Conservation (phyloP, 2,329 filamentous ascomycete genomes). For the Fusarium tjaetaba region DNA sequence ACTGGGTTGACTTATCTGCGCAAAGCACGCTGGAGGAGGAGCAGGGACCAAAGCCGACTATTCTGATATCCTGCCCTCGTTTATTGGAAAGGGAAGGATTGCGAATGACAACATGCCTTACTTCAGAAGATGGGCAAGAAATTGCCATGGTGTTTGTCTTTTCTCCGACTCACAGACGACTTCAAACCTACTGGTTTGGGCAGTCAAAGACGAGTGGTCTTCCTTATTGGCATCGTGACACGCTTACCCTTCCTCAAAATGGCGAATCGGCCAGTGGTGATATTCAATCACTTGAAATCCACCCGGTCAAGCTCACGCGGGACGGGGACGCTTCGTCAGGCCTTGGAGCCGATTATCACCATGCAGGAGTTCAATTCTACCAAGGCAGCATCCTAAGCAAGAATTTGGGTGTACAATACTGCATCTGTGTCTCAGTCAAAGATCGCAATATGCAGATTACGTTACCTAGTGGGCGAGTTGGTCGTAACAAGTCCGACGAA, state of each 20-base stretch:
- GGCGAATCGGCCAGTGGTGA: slow-evolving; percentile 1
- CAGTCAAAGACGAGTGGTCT: slow-evolving; percentile 36
- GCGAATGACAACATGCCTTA: slow-evolving; percentile 45
- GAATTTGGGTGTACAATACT: slow-evolving; percentile 56
- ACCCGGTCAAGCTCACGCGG: slow-evolving; percentile 39
- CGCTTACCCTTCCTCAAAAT: slow-evolving; percentile 41
- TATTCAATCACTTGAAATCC: slow-evolving; percentile 44
- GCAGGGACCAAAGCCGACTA: slow-evolving; percentile 22
- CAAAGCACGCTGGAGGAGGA: slow-evolving; percentile 11
- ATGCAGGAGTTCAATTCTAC: slow-evolving; percentile 55
- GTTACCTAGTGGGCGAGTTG: slow-evolving; percentile 43
- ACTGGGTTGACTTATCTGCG: slow-evolving; percentile 57
- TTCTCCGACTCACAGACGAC: slow-evolving; percentile 45
- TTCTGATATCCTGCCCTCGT: slow-evolving; percentile 47
- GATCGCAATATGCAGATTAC: slow-evolving; percentile 40
- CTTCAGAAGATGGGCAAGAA: slow-evolving; percentile 34
- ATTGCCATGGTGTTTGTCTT: slow-evolving; percentile 48
- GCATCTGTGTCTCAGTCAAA: slow-evolving; percentile 46
- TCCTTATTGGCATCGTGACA: slow-evolving; percentile 53
- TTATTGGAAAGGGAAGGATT: slow-evolving; percentile 40
- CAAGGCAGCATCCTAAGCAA: slow-evolving; percentile 56
- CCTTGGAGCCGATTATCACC: slow-evolving; percentile 46
- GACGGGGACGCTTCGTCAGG: slow-evolving; percentile 20
- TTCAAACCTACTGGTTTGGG: slow-evolving; percentile 51
- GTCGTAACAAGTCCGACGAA: slow-evolving; percentile 41